Evolutionary conservation across 176 grass and related monocot species (phyloP), one percentile per base, ranked within the genome.

Genomic region (Cymbopogon citratus): DNA sequence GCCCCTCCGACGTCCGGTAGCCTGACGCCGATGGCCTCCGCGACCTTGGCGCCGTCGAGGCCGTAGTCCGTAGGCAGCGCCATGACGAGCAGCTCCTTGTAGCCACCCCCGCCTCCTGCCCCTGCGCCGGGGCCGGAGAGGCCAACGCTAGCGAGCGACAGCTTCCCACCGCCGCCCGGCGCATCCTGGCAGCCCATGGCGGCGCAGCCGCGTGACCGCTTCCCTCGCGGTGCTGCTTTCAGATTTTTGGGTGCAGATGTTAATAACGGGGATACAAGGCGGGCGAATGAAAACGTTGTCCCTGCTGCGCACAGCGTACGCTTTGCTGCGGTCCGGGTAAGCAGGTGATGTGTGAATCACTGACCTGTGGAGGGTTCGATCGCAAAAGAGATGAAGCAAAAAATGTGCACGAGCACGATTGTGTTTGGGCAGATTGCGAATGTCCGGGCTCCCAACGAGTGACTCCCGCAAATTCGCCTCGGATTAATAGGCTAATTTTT

Each of bases 71-170:
- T 77, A 48, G 83, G 87, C 34, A 85, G 65, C 45, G 44, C 78
- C 88, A 86, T 90, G 48, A 86, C 79, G 29, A 90, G 68, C 59
- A 90, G 79, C 18, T 90, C 88, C 83, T 90, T 86, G 74, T 83
- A 90, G 10, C 82, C 77, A 6, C 73, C 79, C 18, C 66, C 44
- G 13, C 44, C 66, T 19, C 10, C 28, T 6, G 23, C 34, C 9
- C 12, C 52, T 1, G 43, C 24, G 9, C 87, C 57, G 7, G 54
- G 14, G 35, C 87, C 57, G 52, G 77, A 63, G 41, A 85, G 69
- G 27, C 83, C 73, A 25, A 89, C 73, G 72, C 83, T 81, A 65
- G 83, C 83, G 35, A 89, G 83, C 21, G 87, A 85, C 1, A 72
- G 78, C 65, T 66, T 70, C 28, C 19, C 52, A 24, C 54, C 28